phyloP scores from a whole-genome alignment of 2,329 filamentous ascomycete genomes.

The Diaporthe capsici region DNA sequence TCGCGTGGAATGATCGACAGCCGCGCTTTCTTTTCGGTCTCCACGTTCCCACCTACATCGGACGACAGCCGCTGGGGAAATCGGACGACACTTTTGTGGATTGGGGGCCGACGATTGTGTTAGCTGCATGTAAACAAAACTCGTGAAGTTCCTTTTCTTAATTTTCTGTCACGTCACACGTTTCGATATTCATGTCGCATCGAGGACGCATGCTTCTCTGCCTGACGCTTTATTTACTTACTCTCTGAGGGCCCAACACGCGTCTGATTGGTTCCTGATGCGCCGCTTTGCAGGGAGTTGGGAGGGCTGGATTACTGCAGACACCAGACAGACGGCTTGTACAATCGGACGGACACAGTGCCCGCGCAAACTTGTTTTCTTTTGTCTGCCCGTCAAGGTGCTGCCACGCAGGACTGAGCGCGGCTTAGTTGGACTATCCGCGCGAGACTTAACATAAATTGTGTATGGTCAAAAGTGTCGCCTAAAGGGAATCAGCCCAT shows the following conservation, averaged over 20 bases:
- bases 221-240: not conserved
- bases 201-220: not conserved
- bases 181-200: not conserved
- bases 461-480: not conserved
- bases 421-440: not conserved
- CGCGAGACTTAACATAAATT: not conserved
- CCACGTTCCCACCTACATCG: not conserved
- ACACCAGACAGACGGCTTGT: not conserved
- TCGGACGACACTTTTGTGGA: not conserved
- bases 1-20: constrained; percentile 5
- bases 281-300: not conserved
- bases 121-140: not conserved
- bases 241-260: no score
- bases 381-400: not conserved
- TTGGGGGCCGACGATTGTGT: not conserved
- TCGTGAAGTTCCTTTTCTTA: accelerated
- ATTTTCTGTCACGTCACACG: not conserved
- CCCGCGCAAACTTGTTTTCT: not conserved
- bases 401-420: not conserved
- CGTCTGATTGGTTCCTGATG: not conserved
- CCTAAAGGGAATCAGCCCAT: not conserved
- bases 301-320: not conserved
- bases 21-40: not conserved
- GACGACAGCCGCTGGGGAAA: not conserved
- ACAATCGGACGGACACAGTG: no score